A percentile compares a stretch with the other conserved stretches of the same genome.
phyloP scores from a whole-genome alignment of 208 protist species.

The Entamoeba histolytica region DNA sequence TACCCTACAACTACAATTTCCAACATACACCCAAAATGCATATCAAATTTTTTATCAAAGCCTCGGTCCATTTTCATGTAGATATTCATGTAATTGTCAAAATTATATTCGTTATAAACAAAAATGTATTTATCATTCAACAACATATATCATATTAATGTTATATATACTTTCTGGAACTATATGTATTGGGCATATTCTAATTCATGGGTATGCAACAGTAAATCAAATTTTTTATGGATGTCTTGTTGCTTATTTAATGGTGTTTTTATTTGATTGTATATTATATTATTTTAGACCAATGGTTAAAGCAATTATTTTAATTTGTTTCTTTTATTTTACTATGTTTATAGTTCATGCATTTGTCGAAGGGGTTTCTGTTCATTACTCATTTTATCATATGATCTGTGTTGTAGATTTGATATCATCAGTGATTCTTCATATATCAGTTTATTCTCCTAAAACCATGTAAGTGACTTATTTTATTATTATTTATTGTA shows the following conservation, averaged over 20 bases:
- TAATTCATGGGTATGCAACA: not conserved
- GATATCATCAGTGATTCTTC: not conserved
- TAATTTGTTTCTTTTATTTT: not conserved
- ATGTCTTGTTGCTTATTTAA: not conserved
- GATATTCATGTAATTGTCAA: not conserved
- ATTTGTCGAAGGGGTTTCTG: not conserved
- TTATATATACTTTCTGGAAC: not conserved
- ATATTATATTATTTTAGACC: not conserved
- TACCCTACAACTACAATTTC: not conserved
- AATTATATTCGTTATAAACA: not conserved
- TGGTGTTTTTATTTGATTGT: not conserved
- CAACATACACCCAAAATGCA: not conserved
- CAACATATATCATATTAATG: not conserved
- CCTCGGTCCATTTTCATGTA: not conserved
- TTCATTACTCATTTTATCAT: not conserved
- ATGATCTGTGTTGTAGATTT: not conserved
- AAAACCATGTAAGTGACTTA: not conserved
- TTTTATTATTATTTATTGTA: not conserved
- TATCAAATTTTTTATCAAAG: not conserved
- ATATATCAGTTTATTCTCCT: not conserved
- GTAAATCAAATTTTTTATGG: not conserved
- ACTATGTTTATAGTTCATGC: not conserved
- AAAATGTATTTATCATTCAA: not conserved
- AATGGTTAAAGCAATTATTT: not conserved
- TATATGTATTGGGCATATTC: not conserved